Conservation (phyloP, 2,329 filamentous ascomycete species). For the Fusarium begoniae region DNA sequence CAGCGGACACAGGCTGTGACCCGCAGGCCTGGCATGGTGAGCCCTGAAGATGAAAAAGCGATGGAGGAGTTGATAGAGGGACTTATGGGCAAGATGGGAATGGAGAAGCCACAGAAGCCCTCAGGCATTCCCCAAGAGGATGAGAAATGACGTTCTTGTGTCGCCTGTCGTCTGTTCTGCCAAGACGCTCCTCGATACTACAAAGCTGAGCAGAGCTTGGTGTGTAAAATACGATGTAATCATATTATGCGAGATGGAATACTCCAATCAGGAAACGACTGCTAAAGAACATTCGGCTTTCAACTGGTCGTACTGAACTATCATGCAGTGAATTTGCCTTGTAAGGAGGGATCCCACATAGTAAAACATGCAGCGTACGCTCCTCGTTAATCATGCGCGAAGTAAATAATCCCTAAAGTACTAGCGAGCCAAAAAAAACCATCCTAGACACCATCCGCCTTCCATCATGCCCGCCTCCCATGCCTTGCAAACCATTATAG, state of each 20-base stretch:
- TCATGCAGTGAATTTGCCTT: background rate
- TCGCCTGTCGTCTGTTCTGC: background rate
- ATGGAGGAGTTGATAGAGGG: slow-evolving; percentile 70
- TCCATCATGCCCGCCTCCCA: slow-evolving; percentile 14
- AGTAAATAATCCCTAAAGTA: slow-evolving; percentile 31
- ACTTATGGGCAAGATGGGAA: slow-evolving; percentile 62
- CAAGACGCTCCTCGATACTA: background rate
- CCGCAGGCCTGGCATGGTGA: slow-evolving; percentile 47
- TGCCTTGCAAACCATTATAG: slow-evolving; percentile 17
- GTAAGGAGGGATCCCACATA: background rate
- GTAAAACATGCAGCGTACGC: slow-evolving; percentile 1
- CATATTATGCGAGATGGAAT: background rate
- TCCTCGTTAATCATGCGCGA: slow-evolving; percentile 36
- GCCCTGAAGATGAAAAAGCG: slow-evolving; percentile 64
- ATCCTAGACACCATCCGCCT: slow-evolving; percentile 20
- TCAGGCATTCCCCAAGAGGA: slow-evolving; percentile 15
- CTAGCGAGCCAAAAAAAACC: slow-evolving; percentile 25
- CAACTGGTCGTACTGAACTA: background rate
- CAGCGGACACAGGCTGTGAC: slow-evolving; percentile 55
- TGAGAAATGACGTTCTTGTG: background rate
- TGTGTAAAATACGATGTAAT: slow-evolving; percentile 32
- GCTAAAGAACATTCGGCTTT: background rate
- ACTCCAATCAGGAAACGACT: background rate
- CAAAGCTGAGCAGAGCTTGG: background rate
- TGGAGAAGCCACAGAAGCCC: slow-evolving; percentile 43